Conservation (phyloP, 768 basidiomycete species). For the Holtermanniella nyarrowii region DNA sequence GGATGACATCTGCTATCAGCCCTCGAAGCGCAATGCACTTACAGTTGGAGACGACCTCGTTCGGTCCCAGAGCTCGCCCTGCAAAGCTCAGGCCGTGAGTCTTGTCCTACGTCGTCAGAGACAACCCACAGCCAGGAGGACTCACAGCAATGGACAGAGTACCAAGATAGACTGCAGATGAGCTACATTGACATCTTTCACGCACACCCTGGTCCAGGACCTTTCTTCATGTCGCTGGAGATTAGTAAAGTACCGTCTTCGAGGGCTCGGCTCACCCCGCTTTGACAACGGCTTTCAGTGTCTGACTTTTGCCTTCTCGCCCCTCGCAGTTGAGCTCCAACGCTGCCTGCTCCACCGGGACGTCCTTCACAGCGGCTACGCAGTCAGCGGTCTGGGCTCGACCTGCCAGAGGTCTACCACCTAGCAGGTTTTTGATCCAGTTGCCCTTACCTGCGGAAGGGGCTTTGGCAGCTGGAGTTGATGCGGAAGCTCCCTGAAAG, state of each 20-base stretch:
- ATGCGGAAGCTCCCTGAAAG: no score
- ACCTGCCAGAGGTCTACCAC: no score
- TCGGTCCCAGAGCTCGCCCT: constrained; percentile 33
- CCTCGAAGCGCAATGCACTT: neutral
- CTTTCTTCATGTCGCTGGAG: constrained; percentile 27
- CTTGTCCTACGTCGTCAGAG: constrained; percentile 14
- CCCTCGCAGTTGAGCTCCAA: neutral
- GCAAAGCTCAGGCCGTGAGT: constrained; percentile 34
- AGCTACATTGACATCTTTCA: neutral
- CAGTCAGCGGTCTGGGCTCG: no score
- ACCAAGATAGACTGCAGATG: constrained; percentile 29
- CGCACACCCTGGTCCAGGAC: constrained; percentile 34
- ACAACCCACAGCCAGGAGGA: neutral
- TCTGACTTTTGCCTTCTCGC: neutral
- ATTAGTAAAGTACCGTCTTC: neutral
- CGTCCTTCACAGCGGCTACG: no score
- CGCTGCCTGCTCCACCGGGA: neutral
- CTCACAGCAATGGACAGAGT: constrained; percentile 34
- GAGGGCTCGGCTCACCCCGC: neutral
- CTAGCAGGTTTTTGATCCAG: no score
- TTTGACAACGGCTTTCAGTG: neutral
- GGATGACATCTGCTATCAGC: constrained; percentile 17
- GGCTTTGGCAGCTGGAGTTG: neutral
- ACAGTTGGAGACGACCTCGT: constrained; percentile 35
- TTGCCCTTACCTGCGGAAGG: no score